These are phyloP conservation scores for Solanum chmielewskii DNA, from an alignment of 257 asterid species.

Conservation along the genomic window DNA sequence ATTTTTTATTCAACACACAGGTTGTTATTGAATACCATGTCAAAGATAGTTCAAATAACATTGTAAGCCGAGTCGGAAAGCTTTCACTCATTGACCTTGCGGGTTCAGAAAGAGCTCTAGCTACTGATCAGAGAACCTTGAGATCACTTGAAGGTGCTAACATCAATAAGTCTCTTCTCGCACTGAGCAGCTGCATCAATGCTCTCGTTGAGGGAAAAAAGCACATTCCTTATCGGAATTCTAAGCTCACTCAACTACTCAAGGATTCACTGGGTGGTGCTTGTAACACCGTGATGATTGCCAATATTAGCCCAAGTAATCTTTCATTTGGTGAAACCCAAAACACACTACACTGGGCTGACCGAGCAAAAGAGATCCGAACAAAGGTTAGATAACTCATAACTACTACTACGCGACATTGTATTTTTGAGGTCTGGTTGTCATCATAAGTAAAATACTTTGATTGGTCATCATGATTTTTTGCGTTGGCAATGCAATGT, in stretches of 20 bases:
- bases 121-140: slow-evolving; percentile 56
- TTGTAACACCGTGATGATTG: slow-evolving; percentile 62
- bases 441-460: background rate
- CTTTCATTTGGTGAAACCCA: slow-evolving; percentile 51
- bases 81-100: slow-evolving; percentile 63
- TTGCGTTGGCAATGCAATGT: background rate
- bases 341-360: slow-evolving; percentile 68
- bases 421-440: background rate
- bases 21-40: slow-evolving; percentile 33
- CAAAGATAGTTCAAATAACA: slow-evolving; percentile 27
- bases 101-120: slow-evolving; percentile 73
- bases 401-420: background rate
- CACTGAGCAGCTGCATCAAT: slow-evolving; percentile 63
- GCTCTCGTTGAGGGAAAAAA: slow-evolving; percentile 63
- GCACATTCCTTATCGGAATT: slow-evolving; percentile 58
- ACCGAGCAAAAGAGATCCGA: slow-evolving; percentile 61
- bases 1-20: slow-evolving; percentile 6
- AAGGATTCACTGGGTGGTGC: slow-evolving; percentile 60
- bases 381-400: slow-evolving; percentile 22
- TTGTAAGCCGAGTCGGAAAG: slow-evolving; percentile 43
- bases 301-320: slow-evolving; percentile 53
- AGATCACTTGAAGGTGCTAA: slow-evolving; percentile 69
- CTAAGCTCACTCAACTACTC: slow-evolving; percentile 61
- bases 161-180: slow-evolving; percentile 52
- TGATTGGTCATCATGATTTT: background rate